Base-by-base conservation (phyloP, 1,139 yeast species). In the Geotrichum citri-aurantii region DNA sequence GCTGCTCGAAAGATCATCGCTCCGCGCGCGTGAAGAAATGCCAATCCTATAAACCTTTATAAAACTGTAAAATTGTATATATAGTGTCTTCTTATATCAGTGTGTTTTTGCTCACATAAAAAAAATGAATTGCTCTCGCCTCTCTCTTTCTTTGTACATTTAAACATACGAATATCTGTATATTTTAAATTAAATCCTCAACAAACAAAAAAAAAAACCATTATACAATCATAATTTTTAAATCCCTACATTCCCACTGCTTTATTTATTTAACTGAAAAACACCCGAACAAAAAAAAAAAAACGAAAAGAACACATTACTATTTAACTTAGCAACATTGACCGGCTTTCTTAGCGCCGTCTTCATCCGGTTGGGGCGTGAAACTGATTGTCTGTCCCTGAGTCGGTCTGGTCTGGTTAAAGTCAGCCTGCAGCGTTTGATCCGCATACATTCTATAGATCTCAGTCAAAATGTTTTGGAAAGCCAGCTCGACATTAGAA, bases 401-500 rank as follows among this genome's bases (percentile, higher is more conserved):
- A 74, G 76, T 68, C 62, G 76, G 72, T 77, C 75, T 65, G 77
- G 67, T 80, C 81, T 70, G 91, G 76, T 71, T 73, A 62, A 73
- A 71, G 63, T 73, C 76, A 44, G 77, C 75, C 59, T 73, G 76
- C 60, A 73, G 67, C 48, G 73, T 71, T 68, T 73, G 76, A 66
- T 74, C 76, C 37, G 76, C 75, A 70, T 93, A 97, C 66, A 92
- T 84, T 73, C 92, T 96, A 17, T 21, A 92, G 69, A 93, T 93
- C 69, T 92, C 91, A 66, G 91, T 88, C 68, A 91, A 82, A 66
- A 95, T 82, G 73, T 91, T 96, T 72, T 91, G 91, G 81, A 93
- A 93, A 4, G 97, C 93, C 66, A 84, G 81, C 73, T 93, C 98
- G 61, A 93, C 99, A 73, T 93, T 95, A 69, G 93, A 95, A 49